Conservation (phyloP, 2,329 filamentous ascomycete species). For the Pezicula carpinea region DNA sequence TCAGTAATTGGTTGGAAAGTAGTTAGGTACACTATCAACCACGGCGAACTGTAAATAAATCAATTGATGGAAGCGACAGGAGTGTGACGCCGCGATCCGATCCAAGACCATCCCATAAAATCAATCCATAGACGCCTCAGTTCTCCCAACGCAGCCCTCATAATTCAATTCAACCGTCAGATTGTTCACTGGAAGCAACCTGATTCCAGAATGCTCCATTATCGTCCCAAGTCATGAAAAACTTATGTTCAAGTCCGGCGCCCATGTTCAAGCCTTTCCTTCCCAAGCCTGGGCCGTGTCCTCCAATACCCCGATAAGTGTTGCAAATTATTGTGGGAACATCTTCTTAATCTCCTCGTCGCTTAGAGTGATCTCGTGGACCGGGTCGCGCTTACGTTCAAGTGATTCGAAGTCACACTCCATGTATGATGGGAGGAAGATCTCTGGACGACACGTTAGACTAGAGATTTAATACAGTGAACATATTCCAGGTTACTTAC, state of each 20-base stretch:
- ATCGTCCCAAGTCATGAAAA: conserved; percentile 20
- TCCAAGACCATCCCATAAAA: conserved; percentile 7
- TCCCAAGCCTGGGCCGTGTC: conserved; percentile 12
- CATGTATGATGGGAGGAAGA: conserved; percentile 75
- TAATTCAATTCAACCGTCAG: conserved; percentile 5
- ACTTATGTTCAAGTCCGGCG: conserved; percentile 24
- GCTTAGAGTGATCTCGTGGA: conserved; percentile 71
- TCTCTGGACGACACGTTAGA: conserved; percentile 46
- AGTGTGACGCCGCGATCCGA: too few species aligned
- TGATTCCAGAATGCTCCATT: conserved; percentile 16
- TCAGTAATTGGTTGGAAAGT: too few species aligned
- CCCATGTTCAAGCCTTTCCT: conserved; percentile 20
- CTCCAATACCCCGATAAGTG: conserved; percentile 10
- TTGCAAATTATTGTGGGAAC: conserved; percentile 50
- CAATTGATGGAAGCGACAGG: too few species aligned
- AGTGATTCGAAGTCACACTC: conserved; percentile 71
- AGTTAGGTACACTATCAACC: too few species aligned
- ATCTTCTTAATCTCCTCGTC: conserved; percentile 71
- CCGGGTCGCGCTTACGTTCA: conserved; percentile 70
- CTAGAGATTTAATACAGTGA: not conserved
- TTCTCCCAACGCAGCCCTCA: conserved; percentile 4
- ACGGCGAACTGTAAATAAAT: too few species aligned
- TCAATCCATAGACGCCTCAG: conserved; percentile 13
- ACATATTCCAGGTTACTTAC: conserved; percentile 34
- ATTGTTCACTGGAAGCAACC: not conserved